These are phyloP conservation scores for Magnaporthiopsis incrustans DNA, from an alignment of 2,329 filamentous ascomycete species.

Conservation along the genomic window DNA sequence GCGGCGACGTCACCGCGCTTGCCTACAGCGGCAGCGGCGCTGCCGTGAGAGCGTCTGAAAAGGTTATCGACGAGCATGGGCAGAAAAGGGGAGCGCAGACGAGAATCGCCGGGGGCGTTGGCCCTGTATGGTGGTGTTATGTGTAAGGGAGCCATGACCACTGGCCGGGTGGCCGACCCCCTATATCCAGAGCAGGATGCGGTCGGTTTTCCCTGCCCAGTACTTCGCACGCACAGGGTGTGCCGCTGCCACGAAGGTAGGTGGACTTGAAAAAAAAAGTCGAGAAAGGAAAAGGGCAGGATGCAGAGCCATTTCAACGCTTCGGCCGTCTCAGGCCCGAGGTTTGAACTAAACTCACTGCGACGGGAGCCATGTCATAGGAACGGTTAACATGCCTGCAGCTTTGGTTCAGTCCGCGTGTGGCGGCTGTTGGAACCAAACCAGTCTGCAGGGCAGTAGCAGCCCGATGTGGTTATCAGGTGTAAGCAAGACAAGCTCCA, in stretches of 20 bases:
- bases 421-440: neutral
- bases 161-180: neutral
- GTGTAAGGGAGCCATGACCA: neutral
- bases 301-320: neutral
- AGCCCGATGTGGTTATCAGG: neutral
- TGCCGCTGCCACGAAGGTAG: neutral
- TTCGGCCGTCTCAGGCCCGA: neutral
- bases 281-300: neutral
- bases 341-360: neutral
- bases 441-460: too few species aligned
- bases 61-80: neutral
- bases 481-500: neutral
- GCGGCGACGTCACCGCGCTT: too few species aligned
- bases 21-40: too few species aligned
- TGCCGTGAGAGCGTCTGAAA: neutral
- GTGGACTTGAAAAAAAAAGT: neutral
- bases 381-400: neutral
- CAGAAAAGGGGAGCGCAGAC: neutral
- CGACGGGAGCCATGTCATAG: neutral
- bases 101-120: neutral
- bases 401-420: neutral
- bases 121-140: neutral
- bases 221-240: neutral
- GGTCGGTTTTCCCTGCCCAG: neutral
- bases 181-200: neutral